These are phyloP conservation scores for Apiosordaria backusii DNA, from an alignment of 495 filamentous ascomycete species.

Conservation along the genomic window DNA sequence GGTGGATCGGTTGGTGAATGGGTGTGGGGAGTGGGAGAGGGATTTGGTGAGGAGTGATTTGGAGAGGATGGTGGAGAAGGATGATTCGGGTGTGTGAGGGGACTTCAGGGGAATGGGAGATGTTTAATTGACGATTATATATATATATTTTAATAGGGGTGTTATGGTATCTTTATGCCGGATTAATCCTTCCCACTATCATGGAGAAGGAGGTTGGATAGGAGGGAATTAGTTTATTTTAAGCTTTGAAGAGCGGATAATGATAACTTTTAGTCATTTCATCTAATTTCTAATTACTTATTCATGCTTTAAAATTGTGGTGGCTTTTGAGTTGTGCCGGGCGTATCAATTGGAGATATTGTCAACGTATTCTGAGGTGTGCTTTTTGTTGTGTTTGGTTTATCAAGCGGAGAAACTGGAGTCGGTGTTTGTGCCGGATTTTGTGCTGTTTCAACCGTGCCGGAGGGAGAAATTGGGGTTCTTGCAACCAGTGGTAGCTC, in stretches of 20 bases:
- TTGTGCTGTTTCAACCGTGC: background rate
- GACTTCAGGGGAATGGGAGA: background rate
- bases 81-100: conserved; percentile 3
- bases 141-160: background rate
- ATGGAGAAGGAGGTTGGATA: background rate
- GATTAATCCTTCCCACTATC: background rate
- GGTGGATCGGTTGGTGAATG: background rate
- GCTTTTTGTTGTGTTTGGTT: background rate
- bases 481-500: too few relatives aligned
- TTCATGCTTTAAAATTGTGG: background rate
- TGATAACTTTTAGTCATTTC: background rate
- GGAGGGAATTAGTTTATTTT: too few relatives aligned
- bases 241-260: background rate
- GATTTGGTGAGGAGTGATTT: background rate
- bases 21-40: background rate
- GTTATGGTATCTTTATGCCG: background rate
- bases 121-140: too few relatives aligned
- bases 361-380: background rate
- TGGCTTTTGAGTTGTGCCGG: background rate
- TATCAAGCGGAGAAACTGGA: background rate
- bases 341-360: background rate
- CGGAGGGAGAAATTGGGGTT: background rate
- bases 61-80: background rate
- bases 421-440: background rate
- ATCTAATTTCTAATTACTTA: background rate